Percentiles rank a stretch among this genome's conserved stretches.
Conservation (phyloP, 768 basidiomycete species). For the Jaapia argillacea region DNA sequence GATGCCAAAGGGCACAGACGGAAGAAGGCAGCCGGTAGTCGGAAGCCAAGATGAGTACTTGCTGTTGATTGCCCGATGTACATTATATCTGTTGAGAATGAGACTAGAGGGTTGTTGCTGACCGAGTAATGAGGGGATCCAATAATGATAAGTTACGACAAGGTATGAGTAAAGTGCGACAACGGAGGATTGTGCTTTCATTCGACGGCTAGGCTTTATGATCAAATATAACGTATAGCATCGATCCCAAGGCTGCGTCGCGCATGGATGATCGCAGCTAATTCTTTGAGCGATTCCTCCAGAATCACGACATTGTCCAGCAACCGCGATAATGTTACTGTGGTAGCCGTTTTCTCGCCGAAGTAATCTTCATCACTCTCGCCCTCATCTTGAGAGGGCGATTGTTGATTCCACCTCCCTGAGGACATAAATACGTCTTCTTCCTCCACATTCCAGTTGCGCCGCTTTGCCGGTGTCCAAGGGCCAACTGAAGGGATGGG, state of each 20-base stretch:
- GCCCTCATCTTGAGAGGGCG: constrained; percentile 14
- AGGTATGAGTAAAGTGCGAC: no score
- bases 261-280: constrained; percentile 78
- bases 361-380: constrained; percentile 21
- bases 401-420: constrained; percentile 33
- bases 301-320: constrained; percentile 92
- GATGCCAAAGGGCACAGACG: constrained; percentile 15
- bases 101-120: no score
- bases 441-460: constrained; percentile 47
- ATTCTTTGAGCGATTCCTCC: constrained; percentile 92
- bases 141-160: no score
- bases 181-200: no score
- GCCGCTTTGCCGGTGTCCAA: constrained; percentile 50
- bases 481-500: constrained; percentile 46
- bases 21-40: constrained; percentile 16
- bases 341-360: constrained; percentile 20
- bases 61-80: neutral
- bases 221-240: constrained; percentile 58
- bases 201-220: no score
- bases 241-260: constrained; percentile 80
- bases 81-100: no score
- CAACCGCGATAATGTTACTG: constrained; percentile 70
- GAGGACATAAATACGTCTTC: constrained; percentile 62
- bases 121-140: neutral
- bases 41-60: neutral